Base-by-base conservation (phyloP, 345 rosid genomes). In the Aethionema arabicum region DNA sequence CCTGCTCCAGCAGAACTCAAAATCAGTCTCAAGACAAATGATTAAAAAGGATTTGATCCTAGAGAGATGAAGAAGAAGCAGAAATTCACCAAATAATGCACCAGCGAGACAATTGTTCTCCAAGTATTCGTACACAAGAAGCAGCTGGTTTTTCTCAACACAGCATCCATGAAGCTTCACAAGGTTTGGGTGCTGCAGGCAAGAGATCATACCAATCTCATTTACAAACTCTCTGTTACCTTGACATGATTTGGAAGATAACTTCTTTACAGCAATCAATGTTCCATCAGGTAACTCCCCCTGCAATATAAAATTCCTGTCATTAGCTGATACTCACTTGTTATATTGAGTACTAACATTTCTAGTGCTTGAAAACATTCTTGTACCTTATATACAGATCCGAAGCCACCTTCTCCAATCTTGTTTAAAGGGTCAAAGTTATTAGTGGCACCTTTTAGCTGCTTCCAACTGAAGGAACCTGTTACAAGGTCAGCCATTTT, bases 141-240 rank as follows among this genome's bases (percentile, higher is more conserved):
- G 48, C 4, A 77, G 54, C 36, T 80, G 81, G 4, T 63, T 66
- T 32, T 62, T 70, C 47, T 77, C 84, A 31, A 63, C 52, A n/a
- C 84, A 80, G 8, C 77, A 80, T 13, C 84, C 81, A 56, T 66
- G 74, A 12, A 80, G 69, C 63, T 65, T 77, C 29, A 80, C 84
- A 30, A 80, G 74, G 43, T 80, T 75, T 0, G 74, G 79, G 13
- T 80, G 84, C 9, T 72, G 69, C 5, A 77, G 64, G 61, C 73
- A 73, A 59, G 81, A 66, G 41, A 80, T 75, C 61, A 77, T 38
- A 37, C 78, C 81, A 0, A 80, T 59, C 68, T 80, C 84, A 7
- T 69, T 75, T 32, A 80, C 40, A 58, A 80, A 80, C 38, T 80
- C 85, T 3, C 64, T 69, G 39, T 77, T 75, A 0, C 85, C 85